Base-by-base conservation (phyloP, 2,329 filamentous ascomycete genomes). In the Diaporthe vaccinii region DNA sequence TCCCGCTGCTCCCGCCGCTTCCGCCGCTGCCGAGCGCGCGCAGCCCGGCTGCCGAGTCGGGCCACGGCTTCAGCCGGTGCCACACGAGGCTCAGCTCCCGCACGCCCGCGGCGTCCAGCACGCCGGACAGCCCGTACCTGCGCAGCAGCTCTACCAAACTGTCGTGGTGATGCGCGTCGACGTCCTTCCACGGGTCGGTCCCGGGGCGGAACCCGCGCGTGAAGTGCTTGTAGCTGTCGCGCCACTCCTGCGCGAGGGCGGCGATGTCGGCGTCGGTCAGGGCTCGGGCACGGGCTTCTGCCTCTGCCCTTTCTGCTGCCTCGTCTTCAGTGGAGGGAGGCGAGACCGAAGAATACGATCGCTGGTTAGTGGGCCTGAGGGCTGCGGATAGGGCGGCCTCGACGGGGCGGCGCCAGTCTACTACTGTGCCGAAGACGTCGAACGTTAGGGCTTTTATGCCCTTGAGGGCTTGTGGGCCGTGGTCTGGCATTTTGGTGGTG, bases 361-460 rank as follows among this genome's bases (percentile, higher is more conserved):
- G 49, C 17, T 20, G 82, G 80, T 49, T 84, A 82, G 53, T 89
- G 74, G 85, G 82, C 39, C 83, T 81, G 20, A 90, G 88, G 53
- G 87, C 86, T 15, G 86, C 80, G 34, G 84, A 82, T 65, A 97
- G 88, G 72, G 90, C 89, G 12, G 87, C 84, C 20, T 88, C 90
- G 28, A 97, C 90, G 2, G 91, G 91, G 53, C 86, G 86, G 74
- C 94, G 92, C 94, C 94, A 96, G 85, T 96, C 89, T 61, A 97
- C 94, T 77, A 93, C 91, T 1, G 95, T 97, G 78, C 94, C 94
- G 82, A 96, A 95, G 79, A 95, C 90, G 84, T 95, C 93, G 80
- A 95, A 95, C 72, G 92, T 87, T 46, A 95, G 85, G 10, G 90
- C 93, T 78, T 91, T 91, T 77, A 90, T 79, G 39, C 53, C 36